Evolutionary conservation across 345 rosid species (phyloP).

Genomic region (Linum usitatissimum): DNA sequence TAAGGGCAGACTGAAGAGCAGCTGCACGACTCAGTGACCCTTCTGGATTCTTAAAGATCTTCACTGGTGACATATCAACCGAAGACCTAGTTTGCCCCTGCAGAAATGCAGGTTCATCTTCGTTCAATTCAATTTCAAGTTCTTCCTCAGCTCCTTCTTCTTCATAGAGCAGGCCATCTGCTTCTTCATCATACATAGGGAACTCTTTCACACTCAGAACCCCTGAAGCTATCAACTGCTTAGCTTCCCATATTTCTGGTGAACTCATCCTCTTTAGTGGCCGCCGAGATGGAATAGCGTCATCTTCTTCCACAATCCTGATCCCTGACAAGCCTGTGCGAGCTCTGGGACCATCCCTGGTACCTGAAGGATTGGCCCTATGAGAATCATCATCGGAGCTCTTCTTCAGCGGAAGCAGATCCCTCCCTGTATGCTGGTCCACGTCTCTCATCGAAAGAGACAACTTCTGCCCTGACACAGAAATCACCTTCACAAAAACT

Average conservation of each 20-base stretch:
- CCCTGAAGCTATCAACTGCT: slow-evolving; percentile 85
- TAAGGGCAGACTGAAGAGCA: slow-evolving; percentile 85
- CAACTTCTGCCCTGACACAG: slow-evolving; percentile 44
- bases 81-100: slow-evolving; percentile 66
- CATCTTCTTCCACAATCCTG: slow-evolving; percentile 49
- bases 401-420: slow-evolving; percentile 64
- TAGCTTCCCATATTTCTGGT: slow-evolving; percentile 82
- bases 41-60: slow-evolving; percentile 87
- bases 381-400: slow-evolving; percentile 37
- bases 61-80: slow-evolving; percentile 77
- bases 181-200: slow-evolving; percentile 81
- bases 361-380: slow-evolving; percentile 42
- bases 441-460: slow-evolving; percentile 78
- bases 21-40: slow-evolving; percentile 90
- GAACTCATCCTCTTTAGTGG: slow-evolving; percentile 85
- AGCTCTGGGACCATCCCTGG: slow-evolving; percentile 42
- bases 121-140: slow-evolving; percentile 87
- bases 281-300: slow-evolving; percentile 39
- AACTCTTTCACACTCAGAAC: slow-evolving; percentile 45
- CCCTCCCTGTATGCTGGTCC: slow-evolving; percentile 75
- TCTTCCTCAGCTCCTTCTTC: slow-evolving; percentile 89
- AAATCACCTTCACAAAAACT: slow-evolving; percentile 72
- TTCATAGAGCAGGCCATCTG: slow-evolving; percentile 65
- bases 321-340: slow-evolving; percentile 74
- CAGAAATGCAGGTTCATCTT: slow-evolving; percentile 78